Evolutionary conservation across 768 basidiomycete species (phyloP).

Genomic region (Pleurotus pulmonarius): DNA sequence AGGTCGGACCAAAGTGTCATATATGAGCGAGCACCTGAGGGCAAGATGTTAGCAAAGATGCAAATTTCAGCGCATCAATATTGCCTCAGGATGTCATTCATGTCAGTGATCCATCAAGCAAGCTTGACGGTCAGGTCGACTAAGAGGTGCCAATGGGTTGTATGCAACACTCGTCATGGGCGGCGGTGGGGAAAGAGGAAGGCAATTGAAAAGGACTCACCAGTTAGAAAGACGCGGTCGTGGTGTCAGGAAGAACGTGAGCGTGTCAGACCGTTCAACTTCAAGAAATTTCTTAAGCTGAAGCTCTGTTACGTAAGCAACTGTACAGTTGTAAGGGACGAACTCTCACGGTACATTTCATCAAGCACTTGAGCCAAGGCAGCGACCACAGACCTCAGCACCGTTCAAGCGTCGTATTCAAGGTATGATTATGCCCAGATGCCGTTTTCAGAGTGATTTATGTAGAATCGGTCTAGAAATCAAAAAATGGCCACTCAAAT

Average conservation of each 20-base stretch:
- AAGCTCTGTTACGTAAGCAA: slow-evolving; percentile 13
- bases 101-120: slow-evolving; percentile 67
- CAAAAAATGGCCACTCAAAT: slow-evolving; percentile 77
- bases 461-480: neutral
- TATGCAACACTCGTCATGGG: slow-evolving; percentile 81
- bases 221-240: neutral
- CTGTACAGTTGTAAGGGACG: slow-evolving; percentile 28
- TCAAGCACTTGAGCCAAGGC: slow-evolving; percentile 7
- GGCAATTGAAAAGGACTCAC: slow-evolving; percentile 21
- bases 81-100: slow-evolving; percentile 79
- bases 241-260: no score
- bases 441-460: neutral
- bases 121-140: slow-evolving; percentile 61
- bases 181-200: slow-evolving; percentile 24
- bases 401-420: slow-evolving; percentile 23
- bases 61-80: neutral
- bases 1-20: no score
- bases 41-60: neutral
- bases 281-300: no score
- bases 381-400: slow-evolving; percentile 15
- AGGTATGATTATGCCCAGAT: slow-evolving; percentile 18
- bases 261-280: no score
- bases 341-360: slow-evolving; percentile 1
- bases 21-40: neutral
- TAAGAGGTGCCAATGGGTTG: slow-evolving; percentile 90